These are phyloP conservation scores for Yamadazyma ubonensis DNA, from an alignment of 805 yeast genomes.

Conservation along the genomic window DNA sequence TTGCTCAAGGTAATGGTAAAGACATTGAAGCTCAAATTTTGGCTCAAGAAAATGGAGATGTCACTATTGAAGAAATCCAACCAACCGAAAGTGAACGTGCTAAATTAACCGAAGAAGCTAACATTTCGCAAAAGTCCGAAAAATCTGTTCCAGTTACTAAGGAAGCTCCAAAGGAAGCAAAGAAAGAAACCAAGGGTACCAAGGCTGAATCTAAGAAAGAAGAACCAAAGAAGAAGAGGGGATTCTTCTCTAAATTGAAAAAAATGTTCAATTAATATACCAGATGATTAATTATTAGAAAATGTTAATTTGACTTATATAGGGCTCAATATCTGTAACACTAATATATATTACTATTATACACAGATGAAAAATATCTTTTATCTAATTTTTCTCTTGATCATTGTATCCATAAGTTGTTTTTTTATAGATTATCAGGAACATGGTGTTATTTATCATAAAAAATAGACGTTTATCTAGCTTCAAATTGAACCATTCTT, in stretches of 20 bases:
- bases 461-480: slow-evolving; percentile 24
- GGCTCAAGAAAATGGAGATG: slow-evolving; percentile 36
- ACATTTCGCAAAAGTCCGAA: slow-evolving; percentile 13
- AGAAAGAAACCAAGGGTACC: slow-evolving; percentile 18
- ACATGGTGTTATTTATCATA: background rate
- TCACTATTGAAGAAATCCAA: slow-evolving; percentile 41
- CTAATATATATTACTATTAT: slow-evolving; percentile 17
- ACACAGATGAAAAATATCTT: slow-evolving; percentile 6
- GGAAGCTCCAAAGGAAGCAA: slow-evolving; percentile 8
- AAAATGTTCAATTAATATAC: slow-evolving; percentile 25
- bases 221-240: slow-evolving; percentile 39
- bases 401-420: too few relatives aligned
- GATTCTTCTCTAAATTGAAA: slow-evolving; percentile 39
- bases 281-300: background rate
- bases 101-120: slow-evolving; percentile 35
- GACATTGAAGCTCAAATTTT: slow-evolving; percentile 34
- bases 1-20: slow-evolving; percentile 37
- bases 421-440: background rate
- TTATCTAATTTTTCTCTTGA: too few relatives aligned
- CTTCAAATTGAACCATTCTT: slow-evolving; percentile 74
- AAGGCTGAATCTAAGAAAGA: slow-evolving; percentile 18
- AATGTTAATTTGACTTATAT: slow-evolving; percentile 7
- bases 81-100: slow-evolving; percentile 41
- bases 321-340: slow-evolving; percentile 11
- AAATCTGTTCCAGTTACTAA: slow-evolving; percentile 14